Base-by-base conservation (phyloP, 805 yeast genomes). In the Myxozyma udenii region DNA sequence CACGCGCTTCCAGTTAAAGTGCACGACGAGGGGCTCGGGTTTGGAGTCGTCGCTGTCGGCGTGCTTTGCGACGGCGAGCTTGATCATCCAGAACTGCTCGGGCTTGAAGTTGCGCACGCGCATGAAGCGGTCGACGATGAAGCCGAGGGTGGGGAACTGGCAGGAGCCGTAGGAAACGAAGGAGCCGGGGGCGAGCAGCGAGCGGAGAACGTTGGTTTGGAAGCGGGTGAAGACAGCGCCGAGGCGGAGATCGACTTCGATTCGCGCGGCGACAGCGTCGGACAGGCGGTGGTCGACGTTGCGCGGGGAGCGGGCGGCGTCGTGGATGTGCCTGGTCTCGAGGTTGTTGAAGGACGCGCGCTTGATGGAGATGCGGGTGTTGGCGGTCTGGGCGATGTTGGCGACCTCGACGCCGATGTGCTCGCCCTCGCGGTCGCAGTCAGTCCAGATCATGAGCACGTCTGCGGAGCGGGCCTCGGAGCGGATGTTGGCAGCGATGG, bases 341-440 rank as follows among this genome's bases (percentile, higher is more conserved):
- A 87, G 71, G 69, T 93, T 96, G 35, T 95, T 88, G 68, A 93
- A 93, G 51, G 77, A 78, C 1, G 96, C 95, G 46, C 99, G 71
- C 74, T 78, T 81, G 2, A 84, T 62, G 0, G 68, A 71, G 39
- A 88, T 63, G 1, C 69, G 57, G 0, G 68, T 61, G 63, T 85
- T 84, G 4, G 68, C 71, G 55, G 73, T 74, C 44, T 66, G 64
- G 0, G 95, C 96, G n/a, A 82, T 83, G 47, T 81, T 75, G 32
- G 79, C 74, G 14, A 95, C 80, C 62, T 90, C 96, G 71, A 76
- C 80, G 0, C 97, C 98, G 50, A 90, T 90, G 67, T 81, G 85
- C 66, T 90, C 98, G 1, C 98, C 98, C 66, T 90, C 98, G 33
- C 97, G 74, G 74, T 90, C 98, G 69, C 98, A 93, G 75, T 93